Conservation (phyloP, 768 basidiomycete species). For the Termitomyces sp. region DNA sequence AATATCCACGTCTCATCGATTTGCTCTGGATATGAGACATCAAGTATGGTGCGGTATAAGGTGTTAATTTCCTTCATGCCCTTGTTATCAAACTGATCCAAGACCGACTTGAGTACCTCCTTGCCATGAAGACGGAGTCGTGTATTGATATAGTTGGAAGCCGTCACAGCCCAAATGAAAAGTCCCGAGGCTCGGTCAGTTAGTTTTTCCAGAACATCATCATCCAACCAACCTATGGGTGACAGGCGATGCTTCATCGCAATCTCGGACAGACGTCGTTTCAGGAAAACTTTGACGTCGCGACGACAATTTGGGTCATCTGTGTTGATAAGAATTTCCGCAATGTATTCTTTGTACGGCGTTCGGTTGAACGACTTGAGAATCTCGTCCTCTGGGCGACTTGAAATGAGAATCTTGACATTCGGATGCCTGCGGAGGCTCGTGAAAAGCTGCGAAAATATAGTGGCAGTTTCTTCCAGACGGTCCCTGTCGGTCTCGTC, state of each 20-base stretch:
- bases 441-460: slow-evolving; percentile 12
- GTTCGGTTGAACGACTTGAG: slow-evolving; percentile 4
- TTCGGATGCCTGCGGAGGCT: slow-evolving; percentile 1
- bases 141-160: slow-evolving; percentile 4
- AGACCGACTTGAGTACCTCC: background rate
- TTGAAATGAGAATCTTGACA: slow-evolving; percentile 17
- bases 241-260: slow-evolving; percentile 5
- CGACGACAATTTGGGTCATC: background rate
- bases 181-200: slow-evolving; percentile 8
- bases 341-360: slow-evolving; percentile 1
- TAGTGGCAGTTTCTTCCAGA: too few relatives aligned
- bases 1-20: background rate
- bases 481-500: slow-evolving; percentile 16
- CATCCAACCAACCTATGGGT: slow-evolving; percentile 5
- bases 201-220: slow-evolving; percentile 3
- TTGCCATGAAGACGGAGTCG: background rate
- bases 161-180: slow-evolving; percentile 16
- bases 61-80: background rate
- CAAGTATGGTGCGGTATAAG: background rate
- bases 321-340: slow-evolving; percentile 12
- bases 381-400: slow-evolving; percentile 17
- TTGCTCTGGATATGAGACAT: background rate
- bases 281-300: slow-evolving; percentile 10
- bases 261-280: background rate
- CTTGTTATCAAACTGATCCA: background rate